Evolutionary conservation across 805 yeast species (phyloP).

Genomic region (Kregervanrija delftensis): DNA sequence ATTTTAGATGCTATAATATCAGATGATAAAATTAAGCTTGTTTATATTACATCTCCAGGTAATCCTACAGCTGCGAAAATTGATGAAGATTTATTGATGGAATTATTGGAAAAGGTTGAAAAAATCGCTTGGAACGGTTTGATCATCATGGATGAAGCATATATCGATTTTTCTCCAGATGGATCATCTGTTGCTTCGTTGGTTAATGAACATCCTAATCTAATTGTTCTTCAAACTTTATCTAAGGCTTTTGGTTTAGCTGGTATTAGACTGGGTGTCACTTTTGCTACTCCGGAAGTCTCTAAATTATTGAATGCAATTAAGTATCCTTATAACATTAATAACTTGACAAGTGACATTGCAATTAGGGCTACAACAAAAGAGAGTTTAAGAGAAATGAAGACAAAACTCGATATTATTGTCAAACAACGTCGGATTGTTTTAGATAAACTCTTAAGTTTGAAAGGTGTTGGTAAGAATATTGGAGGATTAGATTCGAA

Average conservation of each 20-base stretch:
- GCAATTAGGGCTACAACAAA: conserved; percentile 67
- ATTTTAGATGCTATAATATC: conserved; percentile 43
- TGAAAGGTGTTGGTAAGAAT: conserved; percentile 63
- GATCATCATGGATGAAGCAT: conserved; percentile 90
- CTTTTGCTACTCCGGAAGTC: conserved; percentile 56
- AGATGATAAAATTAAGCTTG: conserved; percentile 63
- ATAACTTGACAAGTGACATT: conserved; percentile 67
- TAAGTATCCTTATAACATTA: conserved; percentile 95
- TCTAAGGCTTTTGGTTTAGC: conserved; percentile 96
- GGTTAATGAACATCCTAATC: conserved; percentile 74
- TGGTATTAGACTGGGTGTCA: conserved; percentile 83
- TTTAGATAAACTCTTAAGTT: conserved; percentile 42
- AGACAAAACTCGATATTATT: conserved; percentile 41
- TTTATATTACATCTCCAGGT: conserved; percentile 92
- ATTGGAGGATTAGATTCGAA: conserved; percentile 86
- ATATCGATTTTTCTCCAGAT: conserved; percentile 70
- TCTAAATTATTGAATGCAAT: conserved; percentile 72
- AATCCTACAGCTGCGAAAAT: conserved; percentile 83
- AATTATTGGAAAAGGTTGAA: conserved; percentile 33
- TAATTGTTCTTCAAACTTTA: conserved; percentile 85
- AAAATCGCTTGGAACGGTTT: conserved; percentile 61
- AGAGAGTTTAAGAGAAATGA: conserved; percentile 55
- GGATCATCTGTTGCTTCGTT: conserved; percentile 70
- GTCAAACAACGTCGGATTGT: conserved; percentile 50
- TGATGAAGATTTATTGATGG: conserved; percentile 39